Percentiles rank a stretch among this genome's conserved stretches.
phyloP scores from a whole-genome alignment of 768 basidiomycete species.

The Tephrocybe sp. region DNA sequence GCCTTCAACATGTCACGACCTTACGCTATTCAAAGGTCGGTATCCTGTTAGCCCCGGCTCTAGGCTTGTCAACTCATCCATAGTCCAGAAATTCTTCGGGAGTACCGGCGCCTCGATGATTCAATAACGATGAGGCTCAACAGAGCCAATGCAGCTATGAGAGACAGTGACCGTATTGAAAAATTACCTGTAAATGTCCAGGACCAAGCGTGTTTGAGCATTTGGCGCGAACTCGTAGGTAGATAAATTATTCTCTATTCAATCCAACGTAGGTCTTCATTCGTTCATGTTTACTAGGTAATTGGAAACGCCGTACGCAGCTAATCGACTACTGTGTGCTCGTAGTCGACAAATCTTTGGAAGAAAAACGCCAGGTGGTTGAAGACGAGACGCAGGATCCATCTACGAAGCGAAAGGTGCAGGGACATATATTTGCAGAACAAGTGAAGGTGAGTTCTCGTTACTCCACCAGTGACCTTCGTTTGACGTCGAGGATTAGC shows the following conservation, averaged over 20 bases:
- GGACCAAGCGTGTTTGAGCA: conserved; percentile 69
- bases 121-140: conserved; percentile 78
- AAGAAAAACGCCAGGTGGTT: conserved; percentile 49
- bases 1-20: conserved; percentile 69
- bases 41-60: neutral
- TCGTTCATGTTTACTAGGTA: conserved; percentile 30
- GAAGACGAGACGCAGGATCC: conserved; percentile 43
- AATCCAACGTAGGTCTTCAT: conserved; percentile 17
- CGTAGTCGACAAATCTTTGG: conserved; percentile 63
- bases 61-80: neutral
- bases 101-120: conserved; percentile 81
- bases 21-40: conserved; percentile 69
- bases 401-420: conserved; percentile 43
- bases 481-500: conserved; percentile 35
- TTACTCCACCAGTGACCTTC: neutral
- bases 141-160: conserved; percentile 70
- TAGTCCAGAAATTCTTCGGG: conserved; percentile 66
- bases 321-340: conserved; percentile 74
- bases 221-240: conserved; percentile 83
- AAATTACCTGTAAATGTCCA: conserved; percentile 51
- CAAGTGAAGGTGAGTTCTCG: conserved; percentile 59
- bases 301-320: conserved; percentile 72
- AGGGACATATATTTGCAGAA: conserved; percentile 58
- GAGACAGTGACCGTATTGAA: conserved; percentile 60
- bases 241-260: conserved; percentile 29